These are phyloP conservation scores for Dioscorea dumetorum DNA, from an alignment of 106 monocot genomes.

Conservation along the genomic window DNA sequence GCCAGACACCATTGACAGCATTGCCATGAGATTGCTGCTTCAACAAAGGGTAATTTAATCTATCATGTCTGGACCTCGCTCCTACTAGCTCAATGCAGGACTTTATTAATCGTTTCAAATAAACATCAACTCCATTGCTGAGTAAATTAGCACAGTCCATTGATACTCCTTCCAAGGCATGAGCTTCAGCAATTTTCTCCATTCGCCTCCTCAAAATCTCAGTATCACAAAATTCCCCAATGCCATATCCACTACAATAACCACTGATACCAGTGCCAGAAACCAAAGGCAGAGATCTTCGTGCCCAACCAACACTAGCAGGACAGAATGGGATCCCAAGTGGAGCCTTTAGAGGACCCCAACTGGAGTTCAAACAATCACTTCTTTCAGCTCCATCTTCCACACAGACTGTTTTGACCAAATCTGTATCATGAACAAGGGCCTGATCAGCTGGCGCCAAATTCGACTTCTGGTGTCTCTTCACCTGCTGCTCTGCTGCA, in stretches of 20 bases:
- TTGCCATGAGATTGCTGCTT: too few species aligned
- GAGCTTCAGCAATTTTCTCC: too few species aligned
- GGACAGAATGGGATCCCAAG: constrained; percentile 51
- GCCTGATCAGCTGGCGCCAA: background rate
- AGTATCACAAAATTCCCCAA: too few species aligned
- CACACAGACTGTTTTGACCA: background rate
- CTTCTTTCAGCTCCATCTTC: constrained; percentile 2
- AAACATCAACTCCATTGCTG: too few species aligned
- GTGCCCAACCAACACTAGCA: constrained; percentile 23
- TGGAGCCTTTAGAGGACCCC: constrained; percentile 34
- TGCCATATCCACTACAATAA: constrained; percentile 13
- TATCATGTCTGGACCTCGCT: too few species aligned
- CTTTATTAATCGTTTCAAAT: too few species aligned
- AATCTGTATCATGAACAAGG: background rate
- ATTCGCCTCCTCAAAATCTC: too few species aligned
- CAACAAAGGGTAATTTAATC: too few species aligned
- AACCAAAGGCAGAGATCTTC: constrained; percentile 8
- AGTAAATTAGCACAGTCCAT: too few species aligned
- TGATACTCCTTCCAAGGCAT: too few species aligned
- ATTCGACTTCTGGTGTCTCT: constrained; percentile 9
- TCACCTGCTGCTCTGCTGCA: constrained; percentile 15
- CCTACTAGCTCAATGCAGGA: too few species aligned
- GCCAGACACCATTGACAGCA: too few species aligned
- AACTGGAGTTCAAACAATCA: constrained; percentile 4
- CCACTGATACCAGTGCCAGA: constrained; percentile 4